Evolutionary conservation across 495 filamentous ascomycete genomes (phyloP).

Genomic region (Penicillium psychrofluorescens): DNA sequence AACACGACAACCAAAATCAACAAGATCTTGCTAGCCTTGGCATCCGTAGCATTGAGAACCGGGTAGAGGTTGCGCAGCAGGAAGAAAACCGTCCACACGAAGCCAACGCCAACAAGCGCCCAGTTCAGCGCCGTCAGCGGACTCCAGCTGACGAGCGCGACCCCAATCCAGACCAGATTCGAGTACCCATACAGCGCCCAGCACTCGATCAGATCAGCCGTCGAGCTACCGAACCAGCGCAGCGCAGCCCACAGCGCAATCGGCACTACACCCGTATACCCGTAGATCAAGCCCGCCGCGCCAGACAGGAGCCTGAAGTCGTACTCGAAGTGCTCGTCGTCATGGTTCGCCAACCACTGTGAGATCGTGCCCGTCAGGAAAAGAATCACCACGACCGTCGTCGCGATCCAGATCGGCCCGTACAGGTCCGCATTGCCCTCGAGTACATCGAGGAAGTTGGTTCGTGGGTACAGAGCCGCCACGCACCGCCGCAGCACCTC

Average conservation of each 20-base stretch:
- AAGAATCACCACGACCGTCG: conserved; percentile 90
- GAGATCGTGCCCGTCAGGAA: conserved; percentile 94
- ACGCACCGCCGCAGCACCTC: conserved; percentile 77
- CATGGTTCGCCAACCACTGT: conserved; percentile 64
- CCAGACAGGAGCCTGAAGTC: conserved; percentile 80
- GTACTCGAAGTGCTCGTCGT: conserved; percentile 65
- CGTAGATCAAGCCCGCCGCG: conserved; percentile 85
- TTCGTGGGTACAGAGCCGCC: conserved; percentile 77
- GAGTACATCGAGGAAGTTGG: conserved; percentile 91
- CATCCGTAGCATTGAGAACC: conserved; percentile 85
- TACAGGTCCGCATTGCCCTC: conserved; percentile 98
- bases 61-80: conserved; percentile 89
- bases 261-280: conserved; percentile 82
- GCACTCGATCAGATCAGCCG: conserved; percentile 74
- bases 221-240: conserved; percentile 90
- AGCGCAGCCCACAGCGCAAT: conserved; percentile 79
- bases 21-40: conserved; percentile 81
- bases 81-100: conserved; percentile 79
- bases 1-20: conserved; percentile 75
- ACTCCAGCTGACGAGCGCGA: conserved; percentile 86
- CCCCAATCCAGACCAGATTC: conserved; percentile 93
- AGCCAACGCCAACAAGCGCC: conserved; percentile 86
- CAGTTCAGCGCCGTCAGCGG: conserved; percentile 81
- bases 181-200: conserved; percentile 91
- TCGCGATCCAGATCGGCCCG: conserved; percentile 96